Percentiles rank a stretch among this genome's conserved stretches.
phyloP scores from a whole-genome alignment of 2,329 filamentous ascomycete genomes.

The Tolypocladium pustulatum region DNA sequence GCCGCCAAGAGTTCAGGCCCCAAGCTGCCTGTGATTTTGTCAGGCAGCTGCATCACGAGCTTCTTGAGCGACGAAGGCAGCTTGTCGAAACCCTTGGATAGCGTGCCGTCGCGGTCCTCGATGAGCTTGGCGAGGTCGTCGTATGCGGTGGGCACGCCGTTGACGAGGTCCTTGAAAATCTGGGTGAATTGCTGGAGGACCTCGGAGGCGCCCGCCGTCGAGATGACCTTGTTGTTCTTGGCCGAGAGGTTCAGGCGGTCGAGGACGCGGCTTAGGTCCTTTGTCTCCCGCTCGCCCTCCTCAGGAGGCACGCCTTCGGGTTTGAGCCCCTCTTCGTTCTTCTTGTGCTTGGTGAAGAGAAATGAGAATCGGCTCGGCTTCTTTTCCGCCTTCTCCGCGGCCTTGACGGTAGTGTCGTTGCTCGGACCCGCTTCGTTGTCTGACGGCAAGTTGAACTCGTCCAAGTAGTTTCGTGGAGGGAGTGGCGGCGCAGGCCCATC shows the following conservation, averaged over 20 bases:
- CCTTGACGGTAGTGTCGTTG: slow-evolving; percentile 12
- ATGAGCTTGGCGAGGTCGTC: slow-evolving; percentile 63
- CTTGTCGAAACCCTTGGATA: slow-evolving; percentile 50
- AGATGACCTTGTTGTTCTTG: slow-evolving; percentile 77
- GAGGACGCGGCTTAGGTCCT: slow-evolving; percentile 71
- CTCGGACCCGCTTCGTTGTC: slow-evolving; percentile 17
- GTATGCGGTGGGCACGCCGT: slow-evolving; percentile 88
- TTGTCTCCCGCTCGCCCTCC: slow-evolving; percentile 40
- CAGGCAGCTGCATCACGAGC: slow-evolving; percentile 72
- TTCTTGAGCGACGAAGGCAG: slow-evolving; percentile 76
- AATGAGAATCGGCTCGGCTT: slow-evolving; percentile 23
- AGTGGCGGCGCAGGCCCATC: slow-evolving; percentile 40
- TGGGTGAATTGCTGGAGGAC: slow-evolving; percentile 77
- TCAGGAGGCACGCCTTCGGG: slow-evolving; percentile 24
- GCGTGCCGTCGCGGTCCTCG: slow-evolving; percentile 49
- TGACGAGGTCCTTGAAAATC: slow-evolving; percentile 84
- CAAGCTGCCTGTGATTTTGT: slow-evolving; percentile 65
- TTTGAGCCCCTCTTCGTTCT: slow-evolving; percentile 24
- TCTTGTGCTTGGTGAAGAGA: slow-evolving; percentile 26
- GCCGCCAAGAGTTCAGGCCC: slow-evolving; percentile 76
- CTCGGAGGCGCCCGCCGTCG: slow-evolving; percentile 72
- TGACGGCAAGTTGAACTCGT: slow-evolving; percentile 37
- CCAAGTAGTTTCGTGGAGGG: slow-evolving; percentile 41
- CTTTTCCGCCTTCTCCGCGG: slow-evolving; percentile 19
- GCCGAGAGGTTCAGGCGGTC: slow-evolving; percentile 76